These are phyloP conservation scores for Taiozyma sp. DNA, from an alignment of 1,139 yeast species.

Conservation along the genomic window DNA sequence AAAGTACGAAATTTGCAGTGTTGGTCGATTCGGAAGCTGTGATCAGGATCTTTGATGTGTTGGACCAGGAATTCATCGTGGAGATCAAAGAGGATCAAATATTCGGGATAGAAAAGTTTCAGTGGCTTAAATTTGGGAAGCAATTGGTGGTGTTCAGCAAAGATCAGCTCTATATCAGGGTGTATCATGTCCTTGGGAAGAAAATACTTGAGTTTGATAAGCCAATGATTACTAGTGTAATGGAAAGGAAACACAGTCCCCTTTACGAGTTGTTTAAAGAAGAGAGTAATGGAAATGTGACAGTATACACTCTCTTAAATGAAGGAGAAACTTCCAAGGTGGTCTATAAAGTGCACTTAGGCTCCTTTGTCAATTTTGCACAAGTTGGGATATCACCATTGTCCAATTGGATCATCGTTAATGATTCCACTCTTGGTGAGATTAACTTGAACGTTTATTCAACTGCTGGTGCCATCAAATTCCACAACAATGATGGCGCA, in stretches of 20 bases:
- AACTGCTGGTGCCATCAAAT: conserved; percentile 10
- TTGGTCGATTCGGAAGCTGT: conserved; percentile 5
- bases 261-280: neutral
- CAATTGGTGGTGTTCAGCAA: conserved; percentile 14
- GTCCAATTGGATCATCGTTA: conserved; percentile 9
- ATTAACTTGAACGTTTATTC: conserved; percentile 6
- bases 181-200: conserved; percentile 5
- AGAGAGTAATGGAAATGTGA: neutral
- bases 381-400: conserved; percentile 7
- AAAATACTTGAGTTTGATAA: conserved; percentile 9
- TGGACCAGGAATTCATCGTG: conserved; percentile 11
- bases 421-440: conserved; percentile 6
- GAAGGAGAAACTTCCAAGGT: neutral
- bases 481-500: conserved; percentile 1
- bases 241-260: neutral
- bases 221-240: conserved; percentile 9
- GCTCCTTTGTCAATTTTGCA: conserved; percentile 2
- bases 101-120: conserved; percentile 15
- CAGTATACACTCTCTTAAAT: neutral
- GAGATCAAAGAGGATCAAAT: conserved; percentile 14
- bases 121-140: conserved; percentile 16
- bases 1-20: conserved; percentile 10
- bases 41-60: conserved; percentile 11
- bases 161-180: conserved; percentile 6
- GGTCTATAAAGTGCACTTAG: conserved; percentile 3